Conservation (phyloP, 345 rosid species). For the rapeseed (Brassica napus) region Da-Ae NC_063434.1:20279501-20280000, state of each 20-base stretch:
- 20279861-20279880: constrained; percentile 80
- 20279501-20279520: constrained; percentile 89
- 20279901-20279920: constrained; percentile 95
- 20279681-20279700: not conserved
- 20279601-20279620: constrained; percentile 98
- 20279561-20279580: constrained; percentile 99
- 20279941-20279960: constrained; percentile 84
- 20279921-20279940: constrained; percentile 85
- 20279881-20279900: constrained; percentile 94
- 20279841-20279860: constrained; percentile 76
- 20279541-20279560: constrained; percentile 94
- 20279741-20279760: constrained; percentile 99
- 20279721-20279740: constrained; percentile 92
- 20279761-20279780: constrained; percentile 54
- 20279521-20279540: constrained; percentile 90
- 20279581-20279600: constrained; percentile 79
- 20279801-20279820: not conserved
- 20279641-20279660: constrained; percentile 59
- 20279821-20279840: too few species aligned
- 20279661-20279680: constrained; percentile 8
- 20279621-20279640: constrained; percentile 88
- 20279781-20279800: not conserved
- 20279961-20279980: not conserved
- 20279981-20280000: not conserved
- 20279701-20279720: constrained; percentile 56